Percentiles rank a stretch among this genome's conserved stretches.
These are phyloP conservation scores for Ceratobasidium sp. DNA, from an alignment of 1,284 basidiomycete genomes.

Conservation along the genomic window DNA sequence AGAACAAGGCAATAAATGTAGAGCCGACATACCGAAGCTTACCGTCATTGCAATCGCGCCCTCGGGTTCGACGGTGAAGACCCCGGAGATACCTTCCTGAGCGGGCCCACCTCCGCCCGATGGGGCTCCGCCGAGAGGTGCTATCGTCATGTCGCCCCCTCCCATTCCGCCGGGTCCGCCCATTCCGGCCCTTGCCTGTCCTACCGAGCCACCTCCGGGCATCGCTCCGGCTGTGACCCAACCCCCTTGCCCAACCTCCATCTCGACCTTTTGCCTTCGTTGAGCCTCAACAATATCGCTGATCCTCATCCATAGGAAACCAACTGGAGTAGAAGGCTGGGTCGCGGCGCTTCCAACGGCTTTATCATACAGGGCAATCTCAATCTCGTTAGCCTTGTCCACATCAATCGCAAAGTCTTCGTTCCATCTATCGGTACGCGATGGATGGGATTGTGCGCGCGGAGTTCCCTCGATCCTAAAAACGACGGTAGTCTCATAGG, in stretches of 20 bases:
- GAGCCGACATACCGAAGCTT: slow-evolving; percentile 78
- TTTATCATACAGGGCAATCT: slow-evolving; percentile 95
- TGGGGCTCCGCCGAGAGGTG: slow-evolving; percentile 39
- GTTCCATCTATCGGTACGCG: slow-evolving; percentile 95
- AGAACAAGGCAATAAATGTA: neutral
- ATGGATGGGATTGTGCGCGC: slow-evolving; percentile 88
- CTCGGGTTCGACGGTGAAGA: slow-evolving; percentile 98
- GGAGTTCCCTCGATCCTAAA: slow-evolving; percentile 97
- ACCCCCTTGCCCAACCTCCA: slow-evolving; percentile 79
- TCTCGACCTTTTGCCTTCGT: slow-evolving; percentile 88
- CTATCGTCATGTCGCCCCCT: slow-evolving; percentile 41
- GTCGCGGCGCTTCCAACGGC: slow-evolving; percentile 70
- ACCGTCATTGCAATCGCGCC: slow-evolving; percentile 86
- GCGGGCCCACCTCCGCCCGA: slow-evolving; percentile 39
- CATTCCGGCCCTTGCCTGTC: slow-evolving; percentile 40
- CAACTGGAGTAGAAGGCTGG: slow-evolving; percentile 82
- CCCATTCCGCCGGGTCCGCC: slow-evolving; percentile 37
- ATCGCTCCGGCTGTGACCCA: slow-evolving; percentile 94
- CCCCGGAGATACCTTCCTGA: slow-evolving; percentile 89
- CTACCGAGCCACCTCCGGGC: slow-evolving; percentile 47
- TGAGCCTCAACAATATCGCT: slow-evolving; percentile 95
- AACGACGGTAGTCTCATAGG: slow-evolving; percentile 85
- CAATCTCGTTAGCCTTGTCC: slow-evolving; percentile 98
- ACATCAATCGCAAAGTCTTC: slow-evolving; percentile 97
- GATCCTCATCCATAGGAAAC: slow-evolving; percentile 94